Conservation (phyloP, 371 early-diverging fungal species). For the Conidiobolus incongruus region DNA sequence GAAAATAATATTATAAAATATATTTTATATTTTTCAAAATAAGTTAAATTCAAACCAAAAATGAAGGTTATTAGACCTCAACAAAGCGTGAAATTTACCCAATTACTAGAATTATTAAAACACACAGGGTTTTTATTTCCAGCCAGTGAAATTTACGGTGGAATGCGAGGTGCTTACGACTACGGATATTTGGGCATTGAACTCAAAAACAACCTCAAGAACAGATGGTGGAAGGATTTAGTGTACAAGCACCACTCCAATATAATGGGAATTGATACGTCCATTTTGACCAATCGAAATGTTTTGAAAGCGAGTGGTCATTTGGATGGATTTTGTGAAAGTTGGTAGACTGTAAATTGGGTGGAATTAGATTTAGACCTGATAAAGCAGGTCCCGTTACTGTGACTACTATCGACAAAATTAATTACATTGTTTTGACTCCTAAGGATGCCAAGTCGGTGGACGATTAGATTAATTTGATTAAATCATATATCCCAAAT, state of each 20-base stretch:
- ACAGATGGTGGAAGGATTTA: conserved; percentile 34
- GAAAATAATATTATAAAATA: no score
- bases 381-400: conserved; percentile 31
- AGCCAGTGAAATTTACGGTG: conserved; percentile 38
- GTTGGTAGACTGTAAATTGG: conserved; percentile 29
- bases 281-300: conserved; percentile 32
- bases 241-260: conserved; percentile 19
- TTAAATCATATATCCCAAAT: no score
- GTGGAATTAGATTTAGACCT: conserved; percentile 34
- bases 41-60: no score
- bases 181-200: conserved; percentile 42
- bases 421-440: no score
- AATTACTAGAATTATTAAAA: conserved; percentile 9
- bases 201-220: conserved; percentile 35
- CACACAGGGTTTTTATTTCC: conserved; percentile 40
- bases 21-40: no score
- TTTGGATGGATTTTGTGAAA: conserved; percentile 40
- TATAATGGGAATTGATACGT: conserved; percentile 34
- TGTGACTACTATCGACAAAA: background rate
- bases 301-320: conserved; percentile 44
- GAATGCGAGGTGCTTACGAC: conserved; percentile 39
- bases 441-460: no score
- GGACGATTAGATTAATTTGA: no score
- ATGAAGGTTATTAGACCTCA: no score
- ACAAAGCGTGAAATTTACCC: no score